Conservation (phyloP, 768 basidiomycete species). For the Podaxis carcinomalis region DNA sequence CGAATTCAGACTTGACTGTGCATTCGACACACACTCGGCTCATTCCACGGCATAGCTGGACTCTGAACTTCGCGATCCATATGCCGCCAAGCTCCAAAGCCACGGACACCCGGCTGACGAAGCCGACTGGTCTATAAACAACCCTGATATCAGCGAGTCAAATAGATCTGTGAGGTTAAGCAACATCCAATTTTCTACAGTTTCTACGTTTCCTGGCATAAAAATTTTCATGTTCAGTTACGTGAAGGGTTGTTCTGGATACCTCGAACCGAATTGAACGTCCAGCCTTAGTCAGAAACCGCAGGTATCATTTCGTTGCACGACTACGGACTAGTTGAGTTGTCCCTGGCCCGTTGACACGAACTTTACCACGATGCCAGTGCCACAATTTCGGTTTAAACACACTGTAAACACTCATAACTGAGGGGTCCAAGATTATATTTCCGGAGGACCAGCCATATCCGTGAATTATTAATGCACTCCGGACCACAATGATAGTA, state of each 20-base stretch:
- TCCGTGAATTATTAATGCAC: conserved; percentile 5
- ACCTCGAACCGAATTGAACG: not conserved
- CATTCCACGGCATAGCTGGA: not conserved
- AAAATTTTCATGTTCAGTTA: conserved; percentile 6
- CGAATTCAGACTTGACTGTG: not conserved
- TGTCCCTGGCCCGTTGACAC: not conserved
- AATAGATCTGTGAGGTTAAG: not conserved
- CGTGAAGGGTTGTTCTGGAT: not conserved
- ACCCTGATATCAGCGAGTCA: not conserved
- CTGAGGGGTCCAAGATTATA: not conserved
- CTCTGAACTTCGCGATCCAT: not conserved
- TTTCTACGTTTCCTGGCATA: not conserved
- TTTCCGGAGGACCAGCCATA: not conserved
- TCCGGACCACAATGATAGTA: conserved; percentile 3
- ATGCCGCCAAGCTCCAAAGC: not conserved
- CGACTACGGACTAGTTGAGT: not conserved
- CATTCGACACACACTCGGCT: not conserved
- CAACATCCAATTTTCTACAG: not conserved
- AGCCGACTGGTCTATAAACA: not conserved
- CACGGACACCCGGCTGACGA: not conserved
- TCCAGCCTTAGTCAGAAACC: not conserved
- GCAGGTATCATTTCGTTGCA: conserved; percentile 4
- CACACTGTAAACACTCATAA: not conserved
- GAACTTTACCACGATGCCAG: not conserved
- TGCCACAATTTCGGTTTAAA: not conserved